Base-by-base conservation (phyloP, 352 stramenopile species). In the Phytophthora nicotianae region DNA sequence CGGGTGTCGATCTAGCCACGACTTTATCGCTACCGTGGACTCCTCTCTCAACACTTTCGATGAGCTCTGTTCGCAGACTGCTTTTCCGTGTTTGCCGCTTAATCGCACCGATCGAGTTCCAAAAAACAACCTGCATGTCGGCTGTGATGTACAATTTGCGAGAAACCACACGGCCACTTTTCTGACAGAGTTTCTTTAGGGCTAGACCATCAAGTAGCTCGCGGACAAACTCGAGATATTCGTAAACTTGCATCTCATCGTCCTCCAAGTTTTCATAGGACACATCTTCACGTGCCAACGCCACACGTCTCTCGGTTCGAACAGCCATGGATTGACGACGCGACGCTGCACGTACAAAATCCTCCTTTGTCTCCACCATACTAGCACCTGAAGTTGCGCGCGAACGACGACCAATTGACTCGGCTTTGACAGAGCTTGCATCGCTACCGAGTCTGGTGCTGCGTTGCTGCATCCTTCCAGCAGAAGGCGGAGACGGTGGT, bases 191-290 rank as follows among this genome's bases (percentile, higher is more conserved):
- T 43, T 89, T 90, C 52, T 84, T 88, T 35, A 91, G 29, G 10
- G 56, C 26, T n/a, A 86, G 70, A 11, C 81, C 83, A 23, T 89
- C 79, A 4, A 88, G 63, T 11, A 91, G 43, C 38, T 81, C 73
- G 21, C 77, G 79, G 2, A 91, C 68, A 50, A 91, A 91, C 67
- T 89, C 79, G 23, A 90, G 63, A 52, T 91, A 90, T 51, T 90
- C 80, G 59, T 87, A 87, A 51, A 79, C 77, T 23, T 83, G 65
- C 24, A 88, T 77, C 42, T 90, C 80, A 5, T 87, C 78, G 53
- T 86, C 71, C n/a, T 63, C 48, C 7, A 91, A 50, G 33, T 81
- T 87, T 24, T 90, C 83, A 56, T 89, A 86, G 26, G 64, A 81
- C 32, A 88, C 75, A 57, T 90, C 79, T n/a, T 76, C 77, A 42